These are phyloP conservation scores for Kurtzmaniella quercitrusa DNA, from an alignment of 1,139 yeast species.

Conservation along the genomic window DNA sequence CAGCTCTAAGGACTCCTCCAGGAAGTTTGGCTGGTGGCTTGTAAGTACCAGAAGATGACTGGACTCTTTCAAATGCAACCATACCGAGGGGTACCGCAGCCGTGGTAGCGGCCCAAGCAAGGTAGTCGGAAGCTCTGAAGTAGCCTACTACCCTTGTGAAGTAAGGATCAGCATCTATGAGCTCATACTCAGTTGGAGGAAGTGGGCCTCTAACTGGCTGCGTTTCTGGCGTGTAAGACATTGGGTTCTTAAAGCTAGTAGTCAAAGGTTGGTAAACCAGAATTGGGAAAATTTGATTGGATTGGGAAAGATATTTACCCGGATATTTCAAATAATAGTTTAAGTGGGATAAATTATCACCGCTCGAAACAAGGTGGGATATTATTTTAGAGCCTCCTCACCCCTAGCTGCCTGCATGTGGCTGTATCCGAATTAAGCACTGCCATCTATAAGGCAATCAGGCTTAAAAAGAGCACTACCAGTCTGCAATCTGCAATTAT, in stretches of 20 bases:
- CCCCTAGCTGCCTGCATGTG: too few species aligned
- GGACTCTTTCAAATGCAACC: constrained; percentile 58
- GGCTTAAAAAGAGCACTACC: too few species aligned
- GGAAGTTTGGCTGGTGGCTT: constrained; percentile 53
- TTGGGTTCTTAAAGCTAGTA: constrained; percentile 11
- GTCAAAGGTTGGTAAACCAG: constrained; percentile 1
- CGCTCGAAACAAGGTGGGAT: too few species aligned
- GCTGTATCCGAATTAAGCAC: too few species aligned
- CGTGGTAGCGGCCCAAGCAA: constrained; percentile 61
- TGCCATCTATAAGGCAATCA: too few species aligned
- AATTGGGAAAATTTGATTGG: constrained; percentile 8
- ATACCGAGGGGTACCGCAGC: constrained; percentile 62
- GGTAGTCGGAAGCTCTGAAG: constrained; percentile 67
- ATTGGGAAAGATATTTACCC: constrained; percentile 4
- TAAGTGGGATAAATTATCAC: neutral
- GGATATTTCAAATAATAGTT: neutral
- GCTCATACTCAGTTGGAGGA: constrained; percentile 42
- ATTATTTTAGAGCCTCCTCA: too few species aligned
- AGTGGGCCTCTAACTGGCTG: constrained; percentile 45
- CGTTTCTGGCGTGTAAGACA: constrained; percentile 41
- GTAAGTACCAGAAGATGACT: constrained; percentile 58
- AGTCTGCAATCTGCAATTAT: too few species aligned
- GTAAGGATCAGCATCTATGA: constrained; percentile 79
- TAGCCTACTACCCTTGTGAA: constrained; percentile 69
- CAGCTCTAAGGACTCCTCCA: constrained; percentile 54